Percentiles rank a stretch among this genome's conserved stretches.
Conservation (phyloP, 2,329 filamentous ascomycete genomes). For the Colletotrichum orchidophilum region DNA sequence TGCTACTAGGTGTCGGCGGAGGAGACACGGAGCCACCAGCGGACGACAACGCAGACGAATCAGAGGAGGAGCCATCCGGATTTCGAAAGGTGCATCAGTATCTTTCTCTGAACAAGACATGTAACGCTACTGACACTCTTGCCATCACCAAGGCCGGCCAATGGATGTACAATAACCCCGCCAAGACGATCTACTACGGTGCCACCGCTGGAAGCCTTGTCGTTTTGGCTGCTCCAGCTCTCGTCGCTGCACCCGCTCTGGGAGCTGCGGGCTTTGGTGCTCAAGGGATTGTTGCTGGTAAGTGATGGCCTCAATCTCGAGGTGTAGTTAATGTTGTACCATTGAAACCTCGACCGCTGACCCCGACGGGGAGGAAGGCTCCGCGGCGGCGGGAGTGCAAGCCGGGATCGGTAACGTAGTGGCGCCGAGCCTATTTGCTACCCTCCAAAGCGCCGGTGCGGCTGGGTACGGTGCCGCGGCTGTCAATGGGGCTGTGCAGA, state of each 20-base stretch:
- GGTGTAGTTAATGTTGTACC: no score
- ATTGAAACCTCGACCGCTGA: neutral
- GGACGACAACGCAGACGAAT: neutral
- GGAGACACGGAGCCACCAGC: neutral
- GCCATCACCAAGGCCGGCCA: neutral
- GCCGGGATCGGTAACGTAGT: neutral
- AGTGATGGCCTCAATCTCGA: neutral
- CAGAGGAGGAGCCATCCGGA: neutral
- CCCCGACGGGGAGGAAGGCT: neutral
- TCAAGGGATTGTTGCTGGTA: neutral
- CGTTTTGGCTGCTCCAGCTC: neutral
- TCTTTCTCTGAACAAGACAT: accelerated
- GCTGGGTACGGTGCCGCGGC: neutral
- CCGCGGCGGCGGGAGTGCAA: neutral
- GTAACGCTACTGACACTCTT: neutral
- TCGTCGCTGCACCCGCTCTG: neutral
- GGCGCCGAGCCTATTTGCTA: neutral
- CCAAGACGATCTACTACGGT: neutral
- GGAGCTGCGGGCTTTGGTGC: neutral
- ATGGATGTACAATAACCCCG: neutral
- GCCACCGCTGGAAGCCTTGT: neutral
- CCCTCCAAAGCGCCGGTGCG: neutral
- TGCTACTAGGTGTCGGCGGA: neutral
- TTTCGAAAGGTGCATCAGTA: neutral
- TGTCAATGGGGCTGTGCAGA: neutral